Evolutionary conservation across 768 basidiomycete species (phyloP), one percentile per base, ranked within the genome.

Genomic region (Leccinellum albellum): DNA sequence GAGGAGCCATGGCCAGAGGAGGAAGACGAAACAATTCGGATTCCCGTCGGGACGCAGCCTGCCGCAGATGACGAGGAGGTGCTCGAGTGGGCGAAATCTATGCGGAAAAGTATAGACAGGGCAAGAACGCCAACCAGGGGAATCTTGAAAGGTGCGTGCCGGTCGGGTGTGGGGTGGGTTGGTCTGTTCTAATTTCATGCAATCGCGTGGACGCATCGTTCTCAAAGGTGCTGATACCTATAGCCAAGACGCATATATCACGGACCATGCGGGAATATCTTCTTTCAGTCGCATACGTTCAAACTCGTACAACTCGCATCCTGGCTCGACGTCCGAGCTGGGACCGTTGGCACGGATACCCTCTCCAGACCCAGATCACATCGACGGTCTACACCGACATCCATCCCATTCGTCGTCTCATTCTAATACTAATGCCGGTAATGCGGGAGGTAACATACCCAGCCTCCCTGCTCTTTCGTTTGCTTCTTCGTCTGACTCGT

Each of bases 321-420:
- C 79, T 4, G 71, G 68, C 37, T 68, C 72, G 20, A 80, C 77
- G 49, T 75, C 79, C 5, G 83, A 86, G 60, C 75, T 79, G 21
- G 91, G 91, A 26, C 91, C 91, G 6, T 78, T 94, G 42, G 88
- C 91, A 29, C 86, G 83, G 54, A 86, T 94, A 57, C 91, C 91
- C 51, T 83, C 87, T 6, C 87, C 89, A 3, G 89, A 94, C 67
- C 89, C 91, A 53, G 89, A 88, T 68, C 87, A 89, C 61, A 93
- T 91, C 61, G 93, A 90, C 63, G 92, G 88, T n/a, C 79, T 94
- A 56, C 88, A 90, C 61, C 80, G 83, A 66, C 86, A 88, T 67
- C 75, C 76, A 35, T 78, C 79, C 12, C 82, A 84, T 64, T 79
- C 81, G n/a, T 78, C 80, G 46, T 70, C 74, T 31, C 77, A 78